Evolutionary conservation across 352 stramenopile genomes (phyloP), one percentile per base, ranked within the genome.

Genomic region (Phytophthora syringae): DNA sequence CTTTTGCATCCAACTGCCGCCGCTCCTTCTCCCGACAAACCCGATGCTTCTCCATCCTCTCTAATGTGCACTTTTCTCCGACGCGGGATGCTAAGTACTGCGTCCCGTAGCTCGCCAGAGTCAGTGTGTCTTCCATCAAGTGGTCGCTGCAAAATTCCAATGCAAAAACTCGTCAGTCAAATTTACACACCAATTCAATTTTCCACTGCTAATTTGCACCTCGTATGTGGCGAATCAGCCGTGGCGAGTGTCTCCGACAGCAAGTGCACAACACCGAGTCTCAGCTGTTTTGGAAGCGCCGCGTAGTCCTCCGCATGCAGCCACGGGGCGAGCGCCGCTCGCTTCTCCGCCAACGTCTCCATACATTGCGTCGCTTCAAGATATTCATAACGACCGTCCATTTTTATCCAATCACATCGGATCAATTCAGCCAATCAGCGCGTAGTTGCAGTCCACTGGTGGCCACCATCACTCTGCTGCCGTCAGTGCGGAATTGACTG

Each of bases 41-140:
- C 18, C 56, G 72, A 9, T 58, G 22, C 0, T 28, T 21, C 5
- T 68, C 28, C 10, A 78, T 7, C 2, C 71, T 67, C 10, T 70
- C 12, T 5, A 66, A 27, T 18, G 48, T 52, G 22, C 37, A 61
- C 3, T 49, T 57, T 11, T 60, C 45, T 37, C 67, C 25, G 24
- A 52, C 57, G n/a, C 64, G 68, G 20, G 64, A 55, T 5, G 66
- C 52, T 10, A 90, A 55, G 47, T 73, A 86, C 39, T 65, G 61
- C 21, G 43, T 53, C 16, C 81, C 81, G 37, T 81, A 86, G 37
- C 64, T 82, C 9, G 82, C 47, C 48, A 90, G 45, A 18, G 82
- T 70, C n/a, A 85, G 54, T 2, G 69, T 78, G 60, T 88, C 81
- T 42, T 82, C 73, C 34, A 83, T 56, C 37, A 82, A 15, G 52